Evolutionary conservation across 306 rosid genomes (phyloP).

Genomic region (Malus domestica): DNA sequence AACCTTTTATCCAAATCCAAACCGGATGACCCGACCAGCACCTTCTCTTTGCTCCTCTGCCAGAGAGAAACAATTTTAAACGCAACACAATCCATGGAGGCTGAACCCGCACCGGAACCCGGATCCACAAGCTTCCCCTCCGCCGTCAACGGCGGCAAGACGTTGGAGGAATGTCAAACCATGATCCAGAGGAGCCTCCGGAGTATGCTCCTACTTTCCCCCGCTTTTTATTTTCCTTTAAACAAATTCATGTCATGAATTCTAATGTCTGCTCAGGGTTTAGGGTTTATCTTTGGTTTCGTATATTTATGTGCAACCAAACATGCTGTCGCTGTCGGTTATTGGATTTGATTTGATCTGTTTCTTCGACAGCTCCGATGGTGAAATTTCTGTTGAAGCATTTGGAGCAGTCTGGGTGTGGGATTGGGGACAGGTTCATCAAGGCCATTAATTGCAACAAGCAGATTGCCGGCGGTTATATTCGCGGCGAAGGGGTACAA

Average conservation of each 20-base stretch:
- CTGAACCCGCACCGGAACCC: slow-evolving; percentile 32
- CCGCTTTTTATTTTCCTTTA: neutral
- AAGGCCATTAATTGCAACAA: slow-evolving; percentile 46
- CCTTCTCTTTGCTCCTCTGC: neutral
- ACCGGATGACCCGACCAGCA: too few species aligned
- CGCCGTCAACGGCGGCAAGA: slow-evolving; percentile 28
- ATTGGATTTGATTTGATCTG: neutral
- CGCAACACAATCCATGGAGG: slow-evolving; percentile 23
- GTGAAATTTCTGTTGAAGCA: slow-evolving; percentile 60
- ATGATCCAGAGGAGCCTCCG: slow-evolving; percentile 61
- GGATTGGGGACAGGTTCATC: slow-evolving; percentile 45
- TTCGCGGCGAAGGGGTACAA: slow-evolving; percentile 66
- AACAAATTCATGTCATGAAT: neutral
- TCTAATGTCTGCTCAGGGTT: neutral
- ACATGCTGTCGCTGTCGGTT: too few species aligned
- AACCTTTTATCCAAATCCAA: too few species aligned
- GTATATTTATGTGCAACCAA: neutral
- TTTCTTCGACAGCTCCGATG: slow-evolving; percentile 43
- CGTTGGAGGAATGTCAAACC: slow-evolving; percentile 46
- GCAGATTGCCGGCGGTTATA: slow-evolving; percentile 46
- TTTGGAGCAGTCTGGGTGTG: slow-evolving; percentile 71
- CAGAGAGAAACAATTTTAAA: neutral
- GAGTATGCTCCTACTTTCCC: slow-evolving; percentile 27
- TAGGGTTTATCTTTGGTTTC: neutral
- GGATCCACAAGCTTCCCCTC: slow-evolving; percentile 21